Evolutionary conservation across 129 eudicot genomes (phyloP).

Genomic region (Pseudognaphalium luteoalbum): DNA sequence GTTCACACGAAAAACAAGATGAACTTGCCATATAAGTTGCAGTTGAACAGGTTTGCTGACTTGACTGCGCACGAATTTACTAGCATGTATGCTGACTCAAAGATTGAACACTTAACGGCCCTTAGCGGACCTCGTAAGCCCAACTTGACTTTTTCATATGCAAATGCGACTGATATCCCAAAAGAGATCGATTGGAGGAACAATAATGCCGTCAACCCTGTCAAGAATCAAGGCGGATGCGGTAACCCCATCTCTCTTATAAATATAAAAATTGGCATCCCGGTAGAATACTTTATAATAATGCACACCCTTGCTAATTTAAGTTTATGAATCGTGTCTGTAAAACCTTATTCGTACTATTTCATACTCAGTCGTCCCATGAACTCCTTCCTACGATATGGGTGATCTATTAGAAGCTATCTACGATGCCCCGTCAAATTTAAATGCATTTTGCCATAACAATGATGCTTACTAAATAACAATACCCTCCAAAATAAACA

Average conservation of each 20-base stretch:
- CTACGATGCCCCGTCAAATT: no score
- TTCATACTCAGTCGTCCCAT: no score
- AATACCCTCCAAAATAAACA: no score
- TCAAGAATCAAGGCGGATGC: constrained; percentile 71
- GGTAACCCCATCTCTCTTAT: constrained; percentile 28
- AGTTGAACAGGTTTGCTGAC: constrained; percentile 68
- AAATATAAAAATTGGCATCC: background rate
- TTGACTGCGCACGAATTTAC: constrained; percentile 63
- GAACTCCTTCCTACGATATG: no score
- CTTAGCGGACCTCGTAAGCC: constrained; percentile 32
- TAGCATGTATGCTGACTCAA: constrained; percentile 50
- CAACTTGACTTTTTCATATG: constrained; percentile 26
- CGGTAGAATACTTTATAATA: background rate
- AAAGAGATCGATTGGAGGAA: constrained; percentile 63
- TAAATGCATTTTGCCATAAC: no score
- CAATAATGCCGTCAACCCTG: constrained; percentile 41
- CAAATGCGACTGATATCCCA: constrained; percentile 38
- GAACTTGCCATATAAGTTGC: constrained; percentile 66
- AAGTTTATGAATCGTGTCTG: no score
- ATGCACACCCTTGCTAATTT: no score
- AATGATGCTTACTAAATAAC: no score
- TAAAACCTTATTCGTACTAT: no score
- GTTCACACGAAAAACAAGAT: constrained; percentile 60
- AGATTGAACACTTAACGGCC: constrained; percentile 27
- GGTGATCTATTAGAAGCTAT: no score